phyloP scores from a whole-genome alignment of 2,329 filamentous ascomycete genomes.

The Colletotrichum acutatum region DNA sequence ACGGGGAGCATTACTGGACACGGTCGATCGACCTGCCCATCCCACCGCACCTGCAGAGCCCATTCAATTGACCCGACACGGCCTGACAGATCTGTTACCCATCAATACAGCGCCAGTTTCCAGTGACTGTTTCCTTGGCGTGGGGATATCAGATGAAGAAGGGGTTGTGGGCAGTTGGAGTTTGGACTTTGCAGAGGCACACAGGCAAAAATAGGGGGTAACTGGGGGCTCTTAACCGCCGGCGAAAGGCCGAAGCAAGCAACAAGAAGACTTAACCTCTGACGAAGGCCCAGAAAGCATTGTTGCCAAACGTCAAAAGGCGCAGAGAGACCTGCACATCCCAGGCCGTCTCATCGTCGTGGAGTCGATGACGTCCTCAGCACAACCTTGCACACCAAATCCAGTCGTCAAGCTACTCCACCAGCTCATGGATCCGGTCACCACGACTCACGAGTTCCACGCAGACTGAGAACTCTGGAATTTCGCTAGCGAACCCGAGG shows the following conservation, averaged over 20 bases:
- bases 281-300: neutral
- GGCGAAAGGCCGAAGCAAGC: conserved; percentile 31
- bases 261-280: neutral
- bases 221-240: conserved; percentile 7
- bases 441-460: neutral
- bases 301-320: neutral
- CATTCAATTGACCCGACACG: conserved; percentile 10
- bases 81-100: conserved; percentile 9
- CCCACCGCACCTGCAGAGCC: conserved; percentile 4
- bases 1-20: neutral
- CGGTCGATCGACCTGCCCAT: conserved; percentile 15
- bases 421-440: neutral
- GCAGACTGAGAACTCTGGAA: conserved; percentile 1
- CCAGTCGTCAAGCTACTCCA: neutral
- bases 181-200: conserved; percentile 7
- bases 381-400: conserved; percentile 4
- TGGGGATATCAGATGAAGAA: conserved; percentile 33
- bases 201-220: conserved; percentile 1
- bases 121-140: conserved; percentile 23
- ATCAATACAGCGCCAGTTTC: conserved; percentile 5
- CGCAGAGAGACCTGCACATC: conserved; percentile 1
- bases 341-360: conserved; percentile 25
- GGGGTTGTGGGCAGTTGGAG: conserved; percentile 15
- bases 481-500: conserved; percentile 2
- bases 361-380: conserved; percentile 31